A percentile compares a stretch with the other conserved stretches of the same genome.
Conservation (phyloP, 2,329 filamentous ascomycete species). For the Lasiodiplodia theobromae region DNA sequence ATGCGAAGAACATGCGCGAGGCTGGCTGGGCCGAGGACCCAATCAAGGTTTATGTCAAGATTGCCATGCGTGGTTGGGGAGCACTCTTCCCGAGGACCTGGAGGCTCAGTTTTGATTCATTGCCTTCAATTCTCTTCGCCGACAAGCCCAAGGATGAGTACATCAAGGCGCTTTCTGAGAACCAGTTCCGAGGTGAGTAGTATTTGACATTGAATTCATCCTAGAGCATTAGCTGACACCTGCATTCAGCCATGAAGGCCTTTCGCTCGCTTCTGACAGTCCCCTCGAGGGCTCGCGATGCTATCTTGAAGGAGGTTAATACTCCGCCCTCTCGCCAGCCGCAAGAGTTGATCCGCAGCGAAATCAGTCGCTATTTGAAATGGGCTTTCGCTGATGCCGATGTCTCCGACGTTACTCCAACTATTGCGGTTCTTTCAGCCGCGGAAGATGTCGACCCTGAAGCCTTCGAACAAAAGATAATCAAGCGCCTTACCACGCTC, state of each 20-base stretch:
- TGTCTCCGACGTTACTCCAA: constrained; percentile 52
- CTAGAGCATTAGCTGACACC: not conserved
- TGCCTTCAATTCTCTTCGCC: constrained; percentile 62
- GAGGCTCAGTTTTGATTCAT: constrained; percentile 60
- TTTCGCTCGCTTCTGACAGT: constrained; percentile 59
- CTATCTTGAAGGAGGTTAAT: constrained; percentile 47
- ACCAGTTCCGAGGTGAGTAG: constrained; percentile 55
- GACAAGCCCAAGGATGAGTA: constrained; percentile 51
- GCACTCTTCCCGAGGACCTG: constrained; percentile 61
- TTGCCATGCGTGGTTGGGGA: constrained; percentile 64
- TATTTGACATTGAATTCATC: constrained; percentile 24
- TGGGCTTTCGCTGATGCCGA: constrained; percentile 62
- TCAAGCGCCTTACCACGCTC: constrained; percentile 53
- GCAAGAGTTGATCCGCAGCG: constrained; percentile 49
- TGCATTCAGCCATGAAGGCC: constrained; percentile 56
- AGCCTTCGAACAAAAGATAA: constrained; percentile 44
- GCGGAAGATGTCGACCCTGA: constrained; percentile 43
- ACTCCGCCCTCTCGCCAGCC: constrained; percentile 40
- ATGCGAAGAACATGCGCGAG: constrained; percentile 46
- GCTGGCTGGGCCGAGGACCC: constrained; percentile 61
- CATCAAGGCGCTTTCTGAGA: constrained; percentile 51
- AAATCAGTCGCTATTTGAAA: constrained; percentile 57
- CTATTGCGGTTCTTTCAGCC: constrained; percentile 56
- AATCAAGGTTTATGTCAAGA: constrained; percentile 59
- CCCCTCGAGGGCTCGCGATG: constrained; percentile 60